A percentile compares a stretch with the other conserved stretches of the same genome.
Evolutionary conservation across 2,329 filamentous ascomycete genomes (phyloP).

Genomic region (Rosellinia necatrix): DNA sequence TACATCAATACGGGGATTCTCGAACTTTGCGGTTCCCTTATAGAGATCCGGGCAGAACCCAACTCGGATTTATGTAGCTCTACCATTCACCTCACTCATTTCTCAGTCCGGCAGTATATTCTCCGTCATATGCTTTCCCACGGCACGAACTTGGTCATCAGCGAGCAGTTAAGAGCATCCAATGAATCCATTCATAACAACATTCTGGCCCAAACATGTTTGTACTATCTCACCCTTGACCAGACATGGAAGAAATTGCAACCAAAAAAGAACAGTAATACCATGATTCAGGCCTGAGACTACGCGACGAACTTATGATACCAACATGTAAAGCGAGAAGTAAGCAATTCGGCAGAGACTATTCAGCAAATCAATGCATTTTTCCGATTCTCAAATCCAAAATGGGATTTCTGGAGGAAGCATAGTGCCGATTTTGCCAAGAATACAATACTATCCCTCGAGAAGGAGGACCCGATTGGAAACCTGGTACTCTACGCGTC

Average conservation of each 20-base stretch:
- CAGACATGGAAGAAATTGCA: background rate
- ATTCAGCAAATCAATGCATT: constrained; percentile 8
- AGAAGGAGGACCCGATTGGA: background rate
- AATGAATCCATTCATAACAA: constrained; percentile 17
- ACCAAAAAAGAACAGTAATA: background rate
- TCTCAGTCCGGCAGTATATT: constrained; percentile 24
- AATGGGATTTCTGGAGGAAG: constrained; percentile 16
- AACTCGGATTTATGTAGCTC: background rate
- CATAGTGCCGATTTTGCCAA: background rate
- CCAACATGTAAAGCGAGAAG: background rate
- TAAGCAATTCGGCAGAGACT: background rate
- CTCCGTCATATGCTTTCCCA: constrained; percentile 2
- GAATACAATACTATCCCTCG: background rate
- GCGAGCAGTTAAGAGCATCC: constrained; percentile 8
- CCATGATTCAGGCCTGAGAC: background rate
- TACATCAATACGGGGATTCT: constrained; percentile 22
- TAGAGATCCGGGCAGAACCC: constrained; percentile 11
- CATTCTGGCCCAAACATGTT: constrained; percentile 18
- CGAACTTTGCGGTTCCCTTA: constrained; percentile 22
- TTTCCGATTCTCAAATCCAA: constrained; percentile 10
- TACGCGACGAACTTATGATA: constrained; percentile 1
- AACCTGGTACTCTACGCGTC: constrained; percentile 20
- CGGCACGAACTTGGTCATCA: background rate
- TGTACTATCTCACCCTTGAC: constrained; percentile 16
- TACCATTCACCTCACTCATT: constrained; percentile 24